Evolutionary conservation across 345 rosid genomes (phyloP).

Genomic region (Populus nigra): DNA sequence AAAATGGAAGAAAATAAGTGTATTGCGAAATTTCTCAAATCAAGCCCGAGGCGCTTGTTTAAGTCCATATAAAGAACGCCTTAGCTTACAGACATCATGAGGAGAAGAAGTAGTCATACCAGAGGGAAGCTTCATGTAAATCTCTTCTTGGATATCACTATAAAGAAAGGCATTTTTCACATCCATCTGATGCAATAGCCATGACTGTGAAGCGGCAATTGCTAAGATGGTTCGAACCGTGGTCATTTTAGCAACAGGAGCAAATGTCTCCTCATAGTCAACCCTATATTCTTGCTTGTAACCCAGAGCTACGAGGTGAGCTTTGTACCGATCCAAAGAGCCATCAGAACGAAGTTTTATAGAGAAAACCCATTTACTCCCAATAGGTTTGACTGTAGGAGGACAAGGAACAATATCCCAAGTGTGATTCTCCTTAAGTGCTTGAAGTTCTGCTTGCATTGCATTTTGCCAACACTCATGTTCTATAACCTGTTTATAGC

Average conservation of each 20-base stretch:
- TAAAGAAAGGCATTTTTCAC: not conserved
- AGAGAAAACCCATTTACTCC: no score
- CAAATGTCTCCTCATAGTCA: no score
- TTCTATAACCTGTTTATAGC: no score
- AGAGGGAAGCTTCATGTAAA: not conserved
- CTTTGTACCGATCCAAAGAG: not conserved
- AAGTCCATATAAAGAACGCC: not conserved
- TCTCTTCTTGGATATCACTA: not conserved
- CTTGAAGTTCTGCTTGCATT: no score
- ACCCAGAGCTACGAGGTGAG: not conserved
- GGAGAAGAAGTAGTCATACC: not conserved
- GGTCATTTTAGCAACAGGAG: not conserved
- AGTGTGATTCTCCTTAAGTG: no score
- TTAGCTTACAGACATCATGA: no score
- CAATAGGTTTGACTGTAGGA: no score
- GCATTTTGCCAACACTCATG: no score
- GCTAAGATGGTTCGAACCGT: not conserved
- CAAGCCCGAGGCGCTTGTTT: not conserved
- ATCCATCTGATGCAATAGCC: not conserved
- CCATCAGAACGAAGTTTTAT: not conserved
- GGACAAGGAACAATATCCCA: no score
- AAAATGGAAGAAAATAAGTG: not conserved
- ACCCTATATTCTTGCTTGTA: not conserved
- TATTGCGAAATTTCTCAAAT: not conserved
- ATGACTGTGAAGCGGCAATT: not conserved